A percentile compares a stretch with the other conserved stretches of the same genome.
Conservation (phyloP, 2,329 filamentous ascomycete genomes). For the Aspergillus amoenus region DNA sequence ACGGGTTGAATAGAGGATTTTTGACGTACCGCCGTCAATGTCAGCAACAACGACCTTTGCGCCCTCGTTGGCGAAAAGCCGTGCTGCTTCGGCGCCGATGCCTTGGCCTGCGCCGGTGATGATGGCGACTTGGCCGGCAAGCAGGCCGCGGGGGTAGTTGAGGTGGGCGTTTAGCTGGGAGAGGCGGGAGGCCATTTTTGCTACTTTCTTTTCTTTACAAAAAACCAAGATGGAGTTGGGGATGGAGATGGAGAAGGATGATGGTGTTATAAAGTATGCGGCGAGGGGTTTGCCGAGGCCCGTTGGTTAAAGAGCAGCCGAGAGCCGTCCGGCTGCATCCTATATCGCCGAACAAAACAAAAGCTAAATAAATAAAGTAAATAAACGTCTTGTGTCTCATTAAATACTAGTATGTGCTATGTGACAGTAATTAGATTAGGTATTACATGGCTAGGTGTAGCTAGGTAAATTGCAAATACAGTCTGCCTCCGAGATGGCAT, state of each 20-base stretch:
- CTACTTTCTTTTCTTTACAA: not conserved
- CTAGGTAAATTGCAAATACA: slow-evolving; percentile 26
- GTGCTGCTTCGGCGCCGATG: slow-evolving; percentile 81
- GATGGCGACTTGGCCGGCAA: slow-evolving; percentile 79
- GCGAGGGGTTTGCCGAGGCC: slow-evolving; percentile 10
- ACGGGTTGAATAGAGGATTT: not conserved
- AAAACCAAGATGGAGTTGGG: not conserved
- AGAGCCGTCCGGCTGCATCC: slow-evolving; percentile 5
- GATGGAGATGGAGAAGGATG: not conserved
- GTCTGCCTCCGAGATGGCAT: slow-evolving; percentile 24
- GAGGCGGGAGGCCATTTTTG: slow-evolving; percentile 54
- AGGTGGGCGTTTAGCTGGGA: slow-evolving; percentile 75
- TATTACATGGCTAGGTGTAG: not conserved
- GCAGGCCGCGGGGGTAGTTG: slow-evolving; percentile 77
- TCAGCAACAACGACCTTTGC: slow-evolving; percentile 82
- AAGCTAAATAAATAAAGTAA: slow-evolving; percentile 1
- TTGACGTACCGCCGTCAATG: slow-evolving; percentile 66
- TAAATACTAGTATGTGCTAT: not conserved
- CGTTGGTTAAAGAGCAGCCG: slow-evolving; percentile 12
- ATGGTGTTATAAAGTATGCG: not conserved
- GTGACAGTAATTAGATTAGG: not conserved
- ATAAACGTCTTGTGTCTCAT: not conserved
- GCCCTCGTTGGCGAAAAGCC: slow-evolving; percentile 82
- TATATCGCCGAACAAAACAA: not conserved
- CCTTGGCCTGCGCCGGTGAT: slow-evolving; percentile 85